Evolutionary conservation across 257 asterid species (phyloP).

Genomic region (Leptodermis oblonga): DNA sequence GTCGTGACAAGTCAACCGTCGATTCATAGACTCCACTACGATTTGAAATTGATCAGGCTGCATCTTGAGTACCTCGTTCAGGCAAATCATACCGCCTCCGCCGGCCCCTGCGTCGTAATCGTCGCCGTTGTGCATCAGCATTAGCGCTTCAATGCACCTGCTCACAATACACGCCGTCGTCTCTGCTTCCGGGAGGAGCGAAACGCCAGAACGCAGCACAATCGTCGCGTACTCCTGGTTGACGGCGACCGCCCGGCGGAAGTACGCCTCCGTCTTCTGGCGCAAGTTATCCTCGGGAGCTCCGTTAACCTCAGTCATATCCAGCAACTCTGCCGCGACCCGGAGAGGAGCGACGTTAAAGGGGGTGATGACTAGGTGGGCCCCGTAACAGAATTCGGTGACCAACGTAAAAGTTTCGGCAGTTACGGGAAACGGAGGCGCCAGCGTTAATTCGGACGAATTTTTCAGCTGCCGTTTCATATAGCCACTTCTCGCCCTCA

Average conservation of each 20-base stretch:
- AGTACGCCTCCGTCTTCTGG: constrained; percentile 62
- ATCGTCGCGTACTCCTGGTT: constrained; percentile 46
- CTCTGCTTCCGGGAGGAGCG: constrained; percentile 78
- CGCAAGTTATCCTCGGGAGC: constrained; percentile 36
- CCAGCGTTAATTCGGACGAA: constrained; percentile 58
- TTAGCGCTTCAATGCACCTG: constrained; percentile 71
- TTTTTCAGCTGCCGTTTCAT: constrained; percentile 47
- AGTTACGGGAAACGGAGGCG: constrained; percentile 83
- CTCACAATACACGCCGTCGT: constrained; percentile 50
- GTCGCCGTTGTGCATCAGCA: constrained; percentile 34
- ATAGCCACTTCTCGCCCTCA: constrained; percentile 53
- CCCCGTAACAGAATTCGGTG: constrained; percentile 64
- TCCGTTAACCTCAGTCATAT: constrained; percentile 43
- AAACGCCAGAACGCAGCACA: constrained; percentile 54
- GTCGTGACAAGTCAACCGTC: constrained; percentile 59
- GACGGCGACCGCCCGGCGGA: constrained; percentile 49
- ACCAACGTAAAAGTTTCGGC: constrained; percentile 56
- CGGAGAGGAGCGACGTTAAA: constrained; percentile 76
- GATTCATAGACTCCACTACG: constrained; percentile 51
- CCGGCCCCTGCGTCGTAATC: constrained; percentile 27
- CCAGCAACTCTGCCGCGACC: constrained; percentile 70
- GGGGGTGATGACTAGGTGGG: constrained; percentile 55
- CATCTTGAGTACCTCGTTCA: constrained; percentile 41
- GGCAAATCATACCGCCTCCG: constrained; percentile 30
- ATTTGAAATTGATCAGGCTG: constrained; percentile 40